Evolutionary conservation across 805 yeast genomes (phyloP), one percentile per base, ranked within the genome.

Genomic region (Lachancea meyersii): DNA sequence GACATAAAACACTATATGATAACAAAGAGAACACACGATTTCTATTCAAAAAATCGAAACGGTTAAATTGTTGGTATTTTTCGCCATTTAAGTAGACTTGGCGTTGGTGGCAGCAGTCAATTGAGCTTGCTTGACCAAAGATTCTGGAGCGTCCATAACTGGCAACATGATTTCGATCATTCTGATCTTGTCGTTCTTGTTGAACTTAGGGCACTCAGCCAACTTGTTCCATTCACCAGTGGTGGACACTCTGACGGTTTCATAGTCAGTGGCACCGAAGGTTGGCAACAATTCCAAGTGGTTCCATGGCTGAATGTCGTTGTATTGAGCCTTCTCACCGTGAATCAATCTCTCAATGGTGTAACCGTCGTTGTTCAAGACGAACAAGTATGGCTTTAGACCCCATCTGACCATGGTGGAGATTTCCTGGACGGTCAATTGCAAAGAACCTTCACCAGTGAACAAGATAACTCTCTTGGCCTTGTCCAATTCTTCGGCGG

Each of bases 361-460:
- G 71, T 80, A 81, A 63, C 87, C 87, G 50, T 73, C 76, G 66
- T 81, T 81, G 70, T 80, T 81, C 60, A 81, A 70, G 26, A 81
- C 77, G 59, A 80, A 80, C 57, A 81, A 64, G 67, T 80, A 80
- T 55, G 86, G 86, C 49, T 72, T 77, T 55, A 77, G 70, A 48
- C 73, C 72, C 81, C 82, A 76, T 64, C 80, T 75, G 58, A 77
- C 70, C 74, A 79, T 73, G 50, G 84, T 80, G 43, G 83, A 77
- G 58, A 80, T 77, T 61, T 82, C 83, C 68, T 80, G 86, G 27
- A 79, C 84, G 11, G 87, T 80, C 64, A 80, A 72, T 67, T 80
- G 87, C 55, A 80, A 69, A 35, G 86, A 80, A 62, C 87, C 87
- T 63, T 80, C 87, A 69, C 87, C 87, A 51, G 79, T 76, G 60